phyloP scores from a whole-genome alignment of 306 rosid genomes.

The Medicago arabica region DNA sequence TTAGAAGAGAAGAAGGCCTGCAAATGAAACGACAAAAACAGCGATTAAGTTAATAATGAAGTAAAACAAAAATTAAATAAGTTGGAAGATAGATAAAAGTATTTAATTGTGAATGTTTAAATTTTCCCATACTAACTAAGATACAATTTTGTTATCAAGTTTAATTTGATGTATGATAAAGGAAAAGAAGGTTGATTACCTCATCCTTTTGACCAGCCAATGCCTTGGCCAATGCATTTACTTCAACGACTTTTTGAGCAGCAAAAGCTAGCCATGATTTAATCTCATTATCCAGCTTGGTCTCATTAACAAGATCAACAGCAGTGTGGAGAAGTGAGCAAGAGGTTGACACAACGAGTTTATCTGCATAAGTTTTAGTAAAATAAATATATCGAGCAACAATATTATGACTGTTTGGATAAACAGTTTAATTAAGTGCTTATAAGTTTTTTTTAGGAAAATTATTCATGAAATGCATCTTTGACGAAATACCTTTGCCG shows the following conservation, averaged over 20 bases:
- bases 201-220: slow-evolving; percentile 73
- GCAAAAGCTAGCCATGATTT: slow-evolving; percentile 95
- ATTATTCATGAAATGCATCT: slow-evolving; percentile 9
- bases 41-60: slow-evolving; percentile 20
- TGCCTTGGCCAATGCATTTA: slow-evolving; percentile 90
- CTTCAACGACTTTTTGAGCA: slow-evolving; percentile 89
- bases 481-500: slow-evolving; percentile 68
- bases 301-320: slow-evolving; percentile 85
- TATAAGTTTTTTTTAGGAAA: background rate
- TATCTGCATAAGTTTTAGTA: slow-evolving; percentile 51
- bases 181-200: slow-evolving; percentile 46
- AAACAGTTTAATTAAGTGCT: background rate
- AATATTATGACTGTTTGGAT: background rate
- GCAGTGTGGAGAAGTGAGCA: slow-evolving; percentile 93
- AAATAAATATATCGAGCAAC: slow-evolving; percentile 15
- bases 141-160: background rate
- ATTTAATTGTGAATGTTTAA: too few species aligned
- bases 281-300: slow-evolving; percentile 80
- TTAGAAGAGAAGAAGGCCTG: slow-evolving; percentile 76
- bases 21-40: slow-evolving; percentile 30
- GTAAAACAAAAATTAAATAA: slow-evolving; percentile 5
- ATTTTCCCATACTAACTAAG: too few species aligned
- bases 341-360: slow-evolving; percentile 89
- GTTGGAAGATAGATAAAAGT: background rate
- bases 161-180: slow-evolving; percentile 4